A percentile compares a stretch with the other conserved stretches of the same genome.
Conservation (phyloP, 768 basidiomycete species). For the Coprinopsis strossmayeri region DNA sequence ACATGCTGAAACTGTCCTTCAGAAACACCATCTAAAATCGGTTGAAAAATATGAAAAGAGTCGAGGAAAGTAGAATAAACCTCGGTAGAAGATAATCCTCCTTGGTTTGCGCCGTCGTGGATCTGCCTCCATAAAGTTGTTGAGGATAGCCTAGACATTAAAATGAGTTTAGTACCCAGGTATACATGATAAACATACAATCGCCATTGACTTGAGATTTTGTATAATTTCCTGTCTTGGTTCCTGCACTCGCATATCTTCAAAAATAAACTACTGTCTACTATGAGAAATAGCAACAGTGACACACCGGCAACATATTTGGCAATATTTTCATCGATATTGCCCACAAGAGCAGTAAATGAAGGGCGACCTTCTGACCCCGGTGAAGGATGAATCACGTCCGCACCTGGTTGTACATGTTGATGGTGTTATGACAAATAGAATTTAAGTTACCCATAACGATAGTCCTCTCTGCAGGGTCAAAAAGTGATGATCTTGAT, state of each 20-base stretch:
- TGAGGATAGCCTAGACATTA: not conserved
- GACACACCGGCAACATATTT: constrained; percentile 51
- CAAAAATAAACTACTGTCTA: not conserved
- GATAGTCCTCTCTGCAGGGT: constrained; percentile 33
- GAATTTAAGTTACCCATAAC: constrained; percentile 50
- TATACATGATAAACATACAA: not conserved
- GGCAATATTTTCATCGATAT: constrained; percentile 61
- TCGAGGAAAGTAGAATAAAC: constrained; percentile 53
- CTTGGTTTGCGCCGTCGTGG: not conserved
- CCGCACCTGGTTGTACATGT: constrained; percentile 43
- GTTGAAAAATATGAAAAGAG: constrained; percentile 29
- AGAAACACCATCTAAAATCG: constrained; percentile 39
- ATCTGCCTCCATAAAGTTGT: not conserved
- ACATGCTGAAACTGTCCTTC: constrained; percentile 44
- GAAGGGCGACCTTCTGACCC: constrained; percentile 68
- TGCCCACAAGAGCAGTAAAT: constrained; percentile 70
- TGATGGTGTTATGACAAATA: not conserved
- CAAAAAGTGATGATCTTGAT: not conserved
- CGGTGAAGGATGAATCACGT: constrained; percentile 79
- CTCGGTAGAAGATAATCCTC: not conserved
- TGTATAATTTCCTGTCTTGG: not conserved
- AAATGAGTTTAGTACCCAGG: too few species aligned
- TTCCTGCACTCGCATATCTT: constrained; percentile 36
- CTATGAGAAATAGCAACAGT: not conserved
- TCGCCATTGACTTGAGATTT: not conserved